These are phyloP conservation scores for Tetratostichococcus sp. DNA, from an alignment of 139 green algal genomes.

Conservation along the genomic window DNA sequence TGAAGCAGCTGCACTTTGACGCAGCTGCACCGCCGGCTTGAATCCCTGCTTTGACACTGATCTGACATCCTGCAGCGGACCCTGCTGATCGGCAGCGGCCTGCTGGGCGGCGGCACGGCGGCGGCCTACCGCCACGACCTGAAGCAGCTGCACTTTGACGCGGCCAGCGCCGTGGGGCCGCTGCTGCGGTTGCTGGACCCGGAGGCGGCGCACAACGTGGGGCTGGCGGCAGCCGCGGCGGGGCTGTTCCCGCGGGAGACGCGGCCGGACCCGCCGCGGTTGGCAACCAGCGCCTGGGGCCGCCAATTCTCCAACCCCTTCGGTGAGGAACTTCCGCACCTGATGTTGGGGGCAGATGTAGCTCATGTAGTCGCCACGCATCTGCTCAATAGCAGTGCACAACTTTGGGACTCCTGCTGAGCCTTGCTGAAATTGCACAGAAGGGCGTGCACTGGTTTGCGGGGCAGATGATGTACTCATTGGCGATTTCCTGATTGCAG, in stretches of 20 bases:
- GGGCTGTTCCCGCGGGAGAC: slow-evolving; percentile 70
- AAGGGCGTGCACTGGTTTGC: no score
- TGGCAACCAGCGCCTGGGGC: slow-evolving; percentile 70
- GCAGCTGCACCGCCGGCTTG: no score
- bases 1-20: slow-evolving; percentile 49
- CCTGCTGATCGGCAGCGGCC: slow-evolving; percentile 5
- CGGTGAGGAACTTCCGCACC: slow-evolving; percentile 35
- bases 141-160: slow-evolving; percentile 47
- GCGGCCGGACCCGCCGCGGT: slow-evolving; percentile 48
- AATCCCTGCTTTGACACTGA: no score
- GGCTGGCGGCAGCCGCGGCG: slow-evolving; percentile 50
- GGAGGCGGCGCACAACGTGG: slow-evolving; percentile 74
- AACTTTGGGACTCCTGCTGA: no score
- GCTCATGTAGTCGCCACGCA: no score
- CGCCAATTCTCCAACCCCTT: slow-evolving; percentile 86
- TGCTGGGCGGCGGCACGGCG: background rate
- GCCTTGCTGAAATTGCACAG: no score
- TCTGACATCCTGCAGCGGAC: background rate
- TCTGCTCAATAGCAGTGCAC: no score
- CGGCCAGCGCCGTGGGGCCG: slow-evolving; percentile 30
- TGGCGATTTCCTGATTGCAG: slow-evolving; percentile 27
- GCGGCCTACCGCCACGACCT: slow-evolving; percentile 36
- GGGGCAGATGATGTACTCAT: no score
- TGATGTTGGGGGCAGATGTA: no score
- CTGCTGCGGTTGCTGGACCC: slow-evolving; percentile 72